Evolutionary conservation across 2,329 filamentous ascomycete genomes (phyloP).

Genomic region (Aspergillus sclerotialis): DNA sequence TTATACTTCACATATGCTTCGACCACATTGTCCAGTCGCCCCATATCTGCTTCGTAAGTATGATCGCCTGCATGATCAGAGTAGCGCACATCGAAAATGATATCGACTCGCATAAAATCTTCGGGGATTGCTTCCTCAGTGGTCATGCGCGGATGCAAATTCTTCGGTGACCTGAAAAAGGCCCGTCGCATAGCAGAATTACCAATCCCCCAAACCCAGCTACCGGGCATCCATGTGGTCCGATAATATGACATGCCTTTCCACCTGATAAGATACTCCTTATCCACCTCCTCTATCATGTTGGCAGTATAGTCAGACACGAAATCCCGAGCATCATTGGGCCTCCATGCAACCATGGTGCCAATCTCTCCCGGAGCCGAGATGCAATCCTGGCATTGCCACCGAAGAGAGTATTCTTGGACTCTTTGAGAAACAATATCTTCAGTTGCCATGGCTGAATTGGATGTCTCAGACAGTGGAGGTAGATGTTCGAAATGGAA

Average conservation of each 20-base stretch:
- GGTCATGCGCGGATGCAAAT: conserved; percentile 59
- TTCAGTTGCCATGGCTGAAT: conserved; percentile 4
- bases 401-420: conserved; percentile 65
- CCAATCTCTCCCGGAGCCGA: conserved; percentile 61
- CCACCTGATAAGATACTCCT: conserved; percentile 92
- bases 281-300: conserved; percentile 64
- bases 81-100: conserved; percentile 77
- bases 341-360: conserved; percentile 82
- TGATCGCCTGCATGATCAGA: conserved; percentile 49
- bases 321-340: conserved; percentile 53
- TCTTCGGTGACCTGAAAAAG: conserved; percentile 64
- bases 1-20: conserved; percentile 84
- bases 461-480: conserved; percentile 15
- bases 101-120: conserved; percentile 76
- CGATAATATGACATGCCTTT: conserved; percentile 71
- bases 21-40: conserved; percentile 63
- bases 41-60: conserved; percentile 63
- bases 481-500: conserved; percentile 84
- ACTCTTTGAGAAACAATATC: conserved; percentile 54
- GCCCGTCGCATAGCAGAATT: conserved; percentile 59
- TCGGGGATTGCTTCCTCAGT: conserved; percentile 77
- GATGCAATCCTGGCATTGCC: conserved; percentile 74
- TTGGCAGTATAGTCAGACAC: conserved; percentile 46
- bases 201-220: conserved; percentile 76
- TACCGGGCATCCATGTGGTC: conserved; percentile 78